Percentiles rank a stretch among this genome's conserved stretches.
These are phyloP conservation scores for Mollisiaceae sp. DNA, from an alignment of 2,329 filamentous ascomycete species.

Conservation along the genomic window DNA sequence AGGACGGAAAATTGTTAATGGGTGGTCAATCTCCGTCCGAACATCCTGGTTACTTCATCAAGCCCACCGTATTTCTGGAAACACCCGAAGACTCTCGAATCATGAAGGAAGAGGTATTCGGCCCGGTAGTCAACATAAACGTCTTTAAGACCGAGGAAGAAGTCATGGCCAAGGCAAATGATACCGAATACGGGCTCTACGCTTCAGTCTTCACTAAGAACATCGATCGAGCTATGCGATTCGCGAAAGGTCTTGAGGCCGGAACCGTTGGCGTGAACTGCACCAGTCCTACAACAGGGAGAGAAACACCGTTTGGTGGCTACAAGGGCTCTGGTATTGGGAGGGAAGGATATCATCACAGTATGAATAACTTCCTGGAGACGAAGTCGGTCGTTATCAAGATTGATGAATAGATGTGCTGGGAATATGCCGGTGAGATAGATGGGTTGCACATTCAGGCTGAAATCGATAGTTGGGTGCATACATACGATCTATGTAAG, in stretches of 20 bases:
- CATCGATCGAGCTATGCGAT: conserved; percentile 51
- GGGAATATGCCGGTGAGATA: conserved; percentile 3
- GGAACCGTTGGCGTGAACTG: conserved; percentile 50
- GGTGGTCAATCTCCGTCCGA: conserved; percentile 16
- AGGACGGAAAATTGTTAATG: conserved; percentile 26
- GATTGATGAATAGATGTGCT: conserved; percentile 11
- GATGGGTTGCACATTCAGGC: neutral
- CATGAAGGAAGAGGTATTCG: conserved; percentile 62
- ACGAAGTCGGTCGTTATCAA: conserved; percentile 37
- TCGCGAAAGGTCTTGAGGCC: conserved; percentile 55
- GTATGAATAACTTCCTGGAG: conserved; percentile 37
- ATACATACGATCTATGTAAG: neutral
- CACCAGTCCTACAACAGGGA: conserved; percentile 28
- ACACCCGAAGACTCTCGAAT: conserved; percentile 31
- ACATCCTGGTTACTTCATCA: conserved; percentile 26
- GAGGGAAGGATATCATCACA: conserved; percentile 32
- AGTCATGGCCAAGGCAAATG: conserved; percentile 64
- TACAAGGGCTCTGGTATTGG: conserved; percentile 36
- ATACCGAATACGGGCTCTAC: conserved; percentile 67
- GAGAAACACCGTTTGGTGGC: conserved; percentile 38
- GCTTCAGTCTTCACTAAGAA: conserved; percentile 64
- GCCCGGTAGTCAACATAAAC: conserved; percentile 62
- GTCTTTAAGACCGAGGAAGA: conserved; percentile 60
- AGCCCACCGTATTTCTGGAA: conserved; percentile 32
- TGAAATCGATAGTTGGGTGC: neutral